phyloP scores from a whole-genome alignment of 2,329 filamentous ascomycete species.

The Reticulascus tulasneorum region DNA sequence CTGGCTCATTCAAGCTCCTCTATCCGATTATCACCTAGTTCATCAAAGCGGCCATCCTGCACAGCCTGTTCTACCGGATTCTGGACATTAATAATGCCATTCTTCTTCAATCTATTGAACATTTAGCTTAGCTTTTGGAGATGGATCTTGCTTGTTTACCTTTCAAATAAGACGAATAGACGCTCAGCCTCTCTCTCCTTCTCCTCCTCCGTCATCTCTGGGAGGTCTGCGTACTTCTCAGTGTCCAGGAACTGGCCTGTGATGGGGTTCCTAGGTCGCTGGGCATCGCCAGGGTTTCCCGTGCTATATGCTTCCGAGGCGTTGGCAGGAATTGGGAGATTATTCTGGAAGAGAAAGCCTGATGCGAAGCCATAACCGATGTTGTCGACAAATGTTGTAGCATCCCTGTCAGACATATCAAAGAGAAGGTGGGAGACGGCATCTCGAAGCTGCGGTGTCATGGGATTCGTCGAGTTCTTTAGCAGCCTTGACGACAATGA shows the following conservation, averaged over 20 bases:
- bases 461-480: slow-evolving; percentile 69
- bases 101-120: slow-evolving; percentile 56
- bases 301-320: slow-evolving; percentile 49
- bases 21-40: slow-evolving; percentile 55
- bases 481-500: slow-evolving; percentile 75
- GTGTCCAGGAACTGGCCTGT: slow-evolving; percentile 77
- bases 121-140: slow-evolving; percentile 4
- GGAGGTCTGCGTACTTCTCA: slow-evolving; percentile 55
- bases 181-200: slow-evolving; percentile 88
- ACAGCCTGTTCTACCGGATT: slow-evolving; percentile 73
- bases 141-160: slow-evolving; percentile 41
- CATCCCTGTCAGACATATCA: slow-evolving; percentile 77
- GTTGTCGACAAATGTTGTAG: slow-evolving; percentile 78
- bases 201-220: slow-evolving; percentile 85
- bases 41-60: slow-evolving; percentile 66
- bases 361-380: slow-evolving; percentile 94
- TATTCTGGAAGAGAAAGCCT: slow-evolving; percentile 81
- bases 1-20: slow-evolving; percentile 33
- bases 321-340: slow-evolving; percentile 70
- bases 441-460: slow-evolving; percentile 67
- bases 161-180: slow-evolving; percentile 86
- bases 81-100: slow-evolving; percentile 71
- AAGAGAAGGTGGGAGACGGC: slow-evolving; percentile 78
- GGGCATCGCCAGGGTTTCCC: slow-evolving; percentile 20
- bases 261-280: slow-evolving; percentile 67